These are phyloP conservation scores for Leccinum arenicola DNA, from an alignment of 768 basidiomycete genomes.

Conservation along the genomic window DNA sequence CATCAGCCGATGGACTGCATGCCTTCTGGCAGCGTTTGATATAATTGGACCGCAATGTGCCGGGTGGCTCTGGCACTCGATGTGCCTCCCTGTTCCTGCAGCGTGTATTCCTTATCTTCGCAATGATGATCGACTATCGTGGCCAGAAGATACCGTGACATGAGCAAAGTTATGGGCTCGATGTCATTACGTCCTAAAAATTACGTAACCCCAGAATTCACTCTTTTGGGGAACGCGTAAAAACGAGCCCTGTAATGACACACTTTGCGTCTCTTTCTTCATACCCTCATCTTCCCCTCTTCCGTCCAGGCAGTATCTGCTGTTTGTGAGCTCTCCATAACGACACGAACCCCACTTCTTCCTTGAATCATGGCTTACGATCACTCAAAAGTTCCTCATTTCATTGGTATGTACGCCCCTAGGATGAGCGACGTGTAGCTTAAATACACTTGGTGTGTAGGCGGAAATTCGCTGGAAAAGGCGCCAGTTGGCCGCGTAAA, in stretches of 20 bases:
- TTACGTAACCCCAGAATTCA: conserved; percentile 33
- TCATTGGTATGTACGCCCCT: conserved; percentile 47
- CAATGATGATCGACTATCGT: conserved; percentile 15
- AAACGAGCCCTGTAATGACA: conserved; percentile 14
- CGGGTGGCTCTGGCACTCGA: conserved; percentile 13
- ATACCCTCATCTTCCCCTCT: conserved; percentile 20
- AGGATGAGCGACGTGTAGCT: conserved; percentile 7
- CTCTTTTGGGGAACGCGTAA: conserved; percentile 30
- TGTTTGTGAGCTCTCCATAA: conserved; percentile 7
- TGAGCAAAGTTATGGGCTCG: not conserved
- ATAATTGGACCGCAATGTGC: conserved; percentile 15
- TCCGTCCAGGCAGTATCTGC: conserved; percentile 4
- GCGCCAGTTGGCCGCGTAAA: conserved; percentile 76
- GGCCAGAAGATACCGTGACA: not conserved
- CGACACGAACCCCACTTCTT: conserved; percentile 6
- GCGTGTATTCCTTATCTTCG: conserved; percentile 6
- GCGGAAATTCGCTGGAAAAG: conserved; percentile 88
- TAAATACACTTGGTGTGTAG: conserved; percentile 40
- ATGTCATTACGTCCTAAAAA: not conserved
- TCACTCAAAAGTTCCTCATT: conserved; percentile 60
- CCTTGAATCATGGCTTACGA: conserved; percentile 39
- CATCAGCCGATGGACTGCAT: too few species aligned
- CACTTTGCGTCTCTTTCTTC: conserved; percentile 10
- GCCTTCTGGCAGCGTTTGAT: not conserved
- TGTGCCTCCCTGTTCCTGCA: conserved; percentile 23